These are phyloP conservation scores for Zygosaccharomyces rouxii DNA, from an alignment of 805 yeast genomes.

Conservation along the genomic window DNA sequence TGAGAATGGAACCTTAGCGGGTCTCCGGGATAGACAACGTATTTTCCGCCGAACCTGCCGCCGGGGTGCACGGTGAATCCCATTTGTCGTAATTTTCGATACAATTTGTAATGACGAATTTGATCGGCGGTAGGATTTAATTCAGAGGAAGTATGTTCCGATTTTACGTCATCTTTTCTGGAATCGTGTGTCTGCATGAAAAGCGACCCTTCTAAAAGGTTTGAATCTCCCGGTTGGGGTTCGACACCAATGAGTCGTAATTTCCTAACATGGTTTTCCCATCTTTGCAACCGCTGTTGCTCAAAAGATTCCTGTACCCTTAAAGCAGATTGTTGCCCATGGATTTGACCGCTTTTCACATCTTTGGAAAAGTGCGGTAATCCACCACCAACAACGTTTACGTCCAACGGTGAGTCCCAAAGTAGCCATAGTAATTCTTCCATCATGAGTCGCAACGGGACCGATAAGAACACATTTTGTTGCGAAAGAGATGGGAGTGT, in stretches of 20 bases:
- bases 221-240: neutral
- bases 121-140: neutral
- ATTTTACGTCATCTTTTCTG: slow-evolving; percentile 6
- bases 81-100: slow-evolving; percentile 28
- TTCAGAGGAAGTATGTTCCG: neutral
- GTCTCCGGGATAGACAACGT: slow-evolving; percentile 91
- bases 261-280: slow-evolving; percentile 22
- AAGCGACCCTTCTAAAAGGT: slow-evolving; percentile 24
- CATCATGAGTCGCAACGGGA: slow-evolving; percentile 68
- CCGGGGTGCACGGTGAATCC: slow-evolving; percentile 75
- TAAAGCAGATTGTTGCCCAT: slow-evolving; percentile 1
- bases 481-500: slow-evolving; percentile 89
- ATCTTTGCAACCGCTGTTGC: slow-evolving; percentile 20
- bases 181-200: slow-evolving; percentile 23
- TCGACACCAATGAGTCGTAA: slow-evolving; percentile 18
- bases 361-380: slow-evolving; percentile 9
- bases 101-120: slow-evolving; percentile 34
- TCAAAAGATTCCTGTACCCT: slow-evolving; percentile 15
- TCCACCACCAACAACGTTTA: slow-evolving; percentile 25
- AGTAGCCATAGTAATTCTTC: slow-evolving; percentile 74
- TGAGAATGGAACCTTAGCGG: slow-evolving; percentile 90
- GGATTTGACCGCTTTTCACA: neutral
- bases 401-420: slow-evolving; percentile 37
- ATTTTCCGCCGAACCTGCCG: slow-evolving; percentile 83
- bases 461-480: slow-evolving; percentile 80